Evolutionary conservation across 73 alveolate species (phyloP).

Genomic region (Paramecium tetraurelia): DNA sequence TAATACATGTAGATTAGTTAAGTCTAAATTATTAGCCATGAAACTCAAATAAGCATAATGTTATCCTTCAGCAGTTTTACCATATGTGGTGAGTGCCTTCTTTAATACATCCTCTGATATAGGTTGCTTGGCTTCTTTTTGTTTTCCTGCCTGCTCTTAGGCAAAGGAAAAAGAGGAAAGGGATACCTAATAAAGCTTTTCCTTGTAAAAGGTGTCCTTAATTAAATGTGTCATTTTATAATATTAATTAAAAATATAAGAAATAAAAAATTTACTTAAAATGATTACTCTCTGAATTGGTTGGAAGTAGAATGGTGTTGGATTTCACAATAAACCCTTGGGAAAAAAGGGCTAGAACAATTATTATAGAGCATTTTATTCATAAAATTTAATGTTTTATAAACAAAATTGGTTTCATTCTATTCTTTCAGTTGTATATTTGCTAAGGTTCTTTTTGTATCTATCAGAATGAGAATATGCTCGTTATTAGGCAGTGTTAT

Average conservation of each 20-base stretch:
- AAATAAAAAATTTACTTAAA: background rate
- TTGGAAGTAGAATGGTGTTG: no score
- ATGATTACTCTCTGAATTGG: background rate
- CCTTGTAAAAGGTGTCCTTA: constrained; percentile 60
- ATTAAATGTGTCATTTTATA: constrained; percentile 52
- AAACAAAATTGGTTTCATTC: background rate
- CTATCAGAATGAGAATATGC: background rate
- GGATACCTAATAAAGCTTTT: constrained; percentile 45
- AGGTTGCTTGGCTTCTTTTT: constrained; percentile 8
- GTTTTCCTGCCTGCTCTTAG: background rate
- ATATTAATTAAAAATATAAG: background rate
- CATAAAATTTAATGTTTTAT: background rate
- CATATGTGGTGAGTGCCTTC: constrained; percentile 46
- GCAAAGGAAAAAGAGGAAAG: constrained; percentile 45
- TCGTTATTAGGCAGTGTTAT: background rate
- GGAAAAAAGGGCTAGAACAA: no score
- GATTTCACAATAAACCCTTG: no score
- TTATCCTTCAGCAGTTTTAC: constrained; percentile 64
- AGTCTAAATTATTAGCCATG: constrained; percentile 45
- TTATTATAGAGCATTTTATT: background rate
- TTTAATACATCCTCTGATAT: constrained; percentile 52
- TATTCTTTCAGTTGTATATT: background rate
- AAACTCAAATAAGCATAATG: constrained; percentile 62
- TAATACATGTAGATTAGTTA: constrained; percentile 40
- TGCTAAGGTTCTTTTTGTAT: background rate